A percentile compares a stretch with the other conserved stretches of the same genome.
Evolutionary conservation across 2,329 filamentous ascomycete genomes (phyloP).

Genomic region (Sphaceloma murrayae): DNA sequence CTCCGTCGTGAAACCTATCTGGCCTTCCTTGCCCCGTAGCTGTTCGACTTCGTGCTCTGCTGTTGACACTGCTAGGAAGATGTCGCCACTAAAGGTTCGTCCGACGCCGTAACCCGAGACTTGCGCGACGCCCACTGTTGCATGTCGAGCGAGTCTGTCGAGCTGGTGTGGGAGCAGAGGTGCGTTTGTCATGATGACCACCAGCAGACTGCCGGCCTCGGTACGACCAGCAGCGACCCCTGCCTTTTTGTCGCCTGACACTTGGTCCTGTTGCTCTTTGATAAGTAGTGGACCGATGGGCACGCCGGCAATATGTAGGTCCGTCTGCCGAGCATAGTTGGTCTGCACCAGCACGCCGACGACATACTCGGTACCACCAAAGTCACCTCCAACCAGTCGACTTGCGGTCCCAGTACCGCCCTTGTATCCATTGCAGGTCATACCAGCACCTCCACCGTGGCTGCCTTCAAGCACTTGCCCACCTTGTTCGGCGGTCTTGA

Average conservation of each 20-base stretch:
- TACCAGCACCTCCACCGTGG: conserved; percentile 57
- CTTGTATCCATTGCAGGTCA: conserved; percentile 58
- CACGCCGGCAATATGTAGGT: conserved; percentile 51
- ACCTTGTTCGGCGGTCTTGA: conserved; percentile 53
- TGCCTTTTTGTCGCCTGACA: conserved; percentile 1
- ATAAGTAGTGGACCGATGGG: conserved; percentile 41
- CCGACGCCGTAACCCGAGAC: conserved; percentile 49
- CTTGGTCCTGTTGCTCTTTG: conserved; percentile 36
- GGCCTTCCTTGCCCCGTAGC: conserved; percentile 1
- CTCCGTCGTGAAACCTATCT: conserved; percentile 29
- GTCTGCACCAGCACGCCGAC: conserved; percentile 55
- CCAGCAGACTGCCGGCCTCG: conserved; percentile 53
- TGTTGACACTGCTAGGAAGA: conserved; percentile 59
- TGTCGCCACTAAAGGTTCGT: conserved; percentile 54
- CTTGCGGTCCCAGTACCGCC: conserved; percentile 56
- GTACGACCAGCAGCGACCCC: conserved; percentile 33
- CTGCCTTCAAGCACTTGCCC: conserved; percentile 55
- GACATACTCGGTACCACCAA: conserved; percentile 41
- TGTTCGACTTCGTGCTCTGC: conserved; percentile 28
- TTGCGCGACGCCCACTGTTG: conserved; percentile 50
- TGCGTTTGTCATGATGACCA: conserved; percentile 51
- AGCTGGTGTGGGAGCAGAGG: conserved; percentile 50
- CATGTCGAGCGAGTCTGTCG: conserved; percentile 49
- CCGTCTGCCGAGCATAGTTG: conserved; percentile 52
- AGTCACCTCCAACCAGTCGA: conserved; percentile 41